Conservation (phyloP, 129 eudicot species). For the Heracleum sosnowskyi region DNA sequence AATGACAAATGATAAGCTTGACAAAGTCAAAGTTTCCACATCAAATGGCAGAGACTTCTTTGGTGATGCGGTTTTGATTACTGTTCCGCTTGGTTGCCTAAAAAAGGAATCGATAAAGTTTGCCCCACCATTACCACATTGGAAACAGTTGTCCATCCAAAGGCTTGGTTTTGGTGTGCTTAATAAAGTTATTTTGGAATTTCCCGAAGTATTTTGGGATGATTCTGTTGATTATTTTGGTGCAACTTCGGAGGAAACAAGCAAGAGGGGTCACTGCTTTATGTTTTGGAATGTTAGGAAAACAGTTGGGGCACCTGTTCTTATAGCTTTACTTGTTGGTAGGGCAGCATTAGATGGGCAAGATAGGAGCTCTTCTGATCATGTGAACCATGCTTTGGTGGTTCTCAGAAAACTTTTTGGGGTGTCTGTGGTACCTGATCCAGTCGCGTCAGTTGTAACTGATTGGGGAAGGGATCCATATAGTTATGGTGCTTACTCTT, state of each 20-base stretch:
- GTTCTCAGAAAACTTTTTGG: constrained; percentile 95
- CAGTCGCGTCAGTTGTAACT: constrained; percentile 88
- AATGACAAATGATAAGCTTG: constrained; percentile 17
- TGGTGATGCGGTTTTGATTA: constrained; percentile 82
- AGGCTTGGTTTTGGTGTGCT: constrained; percentile 94
- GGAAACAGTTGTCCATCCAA: constrained; percentile 75
- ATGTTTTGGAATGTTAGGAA: constrained; percentile 98
- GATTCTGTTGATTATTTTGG: constrained; percentile 95
- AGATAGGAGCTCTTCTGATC: constrained; percentile 47
- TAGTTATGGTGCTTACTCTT: constrained; percentile 95
- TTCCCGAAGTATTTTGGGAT: constrained; percentile 93
- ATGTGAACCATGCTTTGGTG: constrained; percentile 62
- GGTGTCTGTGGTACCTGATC: constrained; percentile 57
- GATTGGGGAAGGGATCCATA: constrained; percentile 99
- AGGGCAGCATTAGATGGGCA: constrained; percentile 79
- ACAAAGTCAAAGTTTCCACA: constrained; percentile 67
- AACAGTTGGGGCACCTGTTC: constrained; percentile 96
- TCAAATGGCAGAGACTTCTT: constrained; percentile 53
- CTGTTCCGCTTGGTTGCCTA: constrained; percentile 93
- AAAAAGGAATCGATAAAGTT: constrained; percentile 74
- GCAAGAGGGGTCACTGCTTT: constrained; percentile 81
- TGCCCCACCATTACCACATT: constrained; percentile 70
- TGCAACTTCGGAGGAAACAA: constrained; percentile 82
- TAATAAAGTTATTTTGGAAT: constrained; percentile 84
- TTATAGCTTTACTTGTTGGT: constrained; percentile 90